Evolutionary conservation across 257 asterid species (phyloP).

Genomic region (Solanum microdontum): DNA sequence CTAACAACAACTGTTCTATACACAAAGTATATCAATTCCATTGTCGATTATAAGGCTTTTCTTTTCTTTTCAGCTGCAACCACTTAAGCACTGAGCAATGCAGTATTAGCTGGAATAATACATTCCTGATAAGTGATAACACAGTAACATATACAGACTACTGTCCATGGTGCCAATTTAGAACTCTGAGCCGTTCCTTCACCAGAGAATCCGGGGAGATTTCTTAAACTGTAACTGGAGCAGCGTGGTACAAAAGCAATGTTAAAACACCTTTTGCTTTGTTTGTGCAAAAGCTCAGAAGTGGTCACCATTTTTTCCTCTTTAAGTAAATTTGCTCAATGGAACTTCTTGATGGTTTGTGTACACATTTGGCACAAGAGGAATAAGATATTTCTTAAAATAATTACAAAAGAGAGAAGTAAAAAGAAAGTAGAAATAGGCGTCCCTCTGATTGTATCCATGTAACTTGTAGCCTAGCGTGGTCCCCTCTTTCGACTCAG

Average conservation of each 20-base stretch:
- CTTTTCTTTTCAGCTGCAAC: not conserved
- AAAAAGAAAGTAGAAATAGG: not conserved
- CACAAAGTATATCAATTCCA: not conserved
- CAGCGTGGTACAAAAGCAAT: not conserved
- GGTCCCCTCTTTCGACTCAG: constrained; percentile 76
- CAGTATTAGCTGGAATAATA: not conserved
- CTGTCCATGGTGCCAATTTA: not conserved
- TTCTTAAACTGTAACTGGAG: not conserved
- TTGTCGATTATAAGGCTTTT: not conserved
- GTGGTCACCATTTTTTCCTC: not conserved
- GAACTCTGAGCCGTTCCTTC: not conserved
- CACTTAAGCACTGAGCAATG: not conserved
- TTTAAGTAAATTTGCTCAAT: not conserved
- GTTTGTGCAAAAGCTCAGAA: not conserved
- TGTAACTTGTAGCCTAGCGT: constrained; percentile 20
- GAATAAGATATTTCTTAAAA: not conserved
- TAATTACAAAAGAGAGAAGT: not conserved
- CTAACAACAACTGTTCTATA: not conserved
- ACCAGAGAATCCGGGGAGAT: not conserved
- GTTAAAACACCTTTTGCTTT: not conserved
- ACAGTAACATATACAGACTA: not conserved
- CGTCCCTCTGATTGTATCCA: not conserved
- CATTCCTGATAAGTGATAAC: not conserved
- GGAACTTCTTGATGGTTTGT: not conserved
- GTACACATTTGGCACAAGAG: not conserved